Evolutionary conservation across 2,329 filamentous ascomycete genomes (phyloP).

Genomic region (Biscogniauxia mediterranea): DNA sequence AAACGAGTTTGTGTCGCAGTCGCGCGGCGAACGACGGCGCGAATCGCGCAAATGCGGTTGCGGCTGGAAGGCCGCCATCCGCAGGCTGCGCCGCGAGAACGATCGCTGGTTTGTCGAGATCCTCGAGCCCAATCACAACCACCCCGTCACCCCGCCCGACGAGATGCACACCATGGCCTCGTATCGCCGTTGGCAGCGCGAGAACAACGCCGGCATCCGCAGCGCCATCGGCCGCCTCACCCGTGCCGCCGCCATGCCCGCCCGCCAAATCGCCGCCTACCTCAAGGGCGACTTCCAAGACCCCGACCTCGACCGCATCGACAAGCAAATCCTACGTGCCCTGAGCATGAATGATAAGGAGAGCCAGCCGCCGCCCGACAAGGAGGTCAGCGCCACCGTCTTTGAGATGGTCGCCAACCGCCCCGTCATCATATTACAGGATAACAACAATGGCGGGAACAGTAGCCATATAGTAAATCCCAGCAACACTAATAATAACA

Average conservation of each 20-base stretch:
- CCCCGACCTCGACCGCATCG: slow-evolving; percentile 27
- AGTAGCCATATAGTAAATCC: neutral
- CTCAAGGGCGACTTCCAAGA: slow-evolving; percentile 25
- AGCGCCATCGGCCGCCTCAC: slow-evolving; percentile 25
- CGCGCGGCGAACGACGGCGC: slow-evolving; percentile 29
- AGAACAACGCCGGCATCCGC: slow-evolving; percentile 30
- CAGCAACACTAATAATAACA: neutral
- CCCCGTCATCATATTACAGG: slow-evolving; percentile 27
- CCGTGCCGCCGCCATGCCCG: slow-evolving; percentile 27
- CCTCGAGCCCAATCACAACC: slow-evolving; percentile 27
- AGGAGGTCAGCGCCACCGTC: slow-evolving; percentile 13
- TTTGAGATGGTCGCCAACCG: slow-evolving; percentile 28
- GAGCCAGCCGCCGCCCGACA: slow-evolving; percentile 5
- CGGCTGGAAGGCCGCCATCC: slow-evolving; percentile 27
- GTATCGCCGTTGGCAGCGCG: slow-evolving; percentile 32
- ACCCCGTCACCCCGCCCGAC: slow-evolving; percentile 27
- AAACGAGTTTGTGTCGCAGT: slow-evolving; percentile 30
- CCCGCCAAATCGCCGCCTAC: slow-evolving; percentile 26
- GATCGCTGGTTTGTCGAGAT: slow-evolving; percentile 32
- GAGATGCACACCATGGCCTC: slow-evolving; percentile 31
- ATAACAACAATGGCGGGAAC: slow-evolving; percentile 7
- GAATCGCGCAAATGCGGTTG: slow-evolving; percentile 30
- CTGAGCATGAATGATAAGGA: slow-evolving; percentile 30
- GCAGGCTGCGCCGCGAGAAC: slow-evolving; percentile 28
- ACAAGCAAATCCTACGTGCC: slow-evolving; percentile 29